Evolutionary conservation across 1,284 basidiomycete species (phyloP).

Genomic region (Bjerkandera adusta): DNA sequence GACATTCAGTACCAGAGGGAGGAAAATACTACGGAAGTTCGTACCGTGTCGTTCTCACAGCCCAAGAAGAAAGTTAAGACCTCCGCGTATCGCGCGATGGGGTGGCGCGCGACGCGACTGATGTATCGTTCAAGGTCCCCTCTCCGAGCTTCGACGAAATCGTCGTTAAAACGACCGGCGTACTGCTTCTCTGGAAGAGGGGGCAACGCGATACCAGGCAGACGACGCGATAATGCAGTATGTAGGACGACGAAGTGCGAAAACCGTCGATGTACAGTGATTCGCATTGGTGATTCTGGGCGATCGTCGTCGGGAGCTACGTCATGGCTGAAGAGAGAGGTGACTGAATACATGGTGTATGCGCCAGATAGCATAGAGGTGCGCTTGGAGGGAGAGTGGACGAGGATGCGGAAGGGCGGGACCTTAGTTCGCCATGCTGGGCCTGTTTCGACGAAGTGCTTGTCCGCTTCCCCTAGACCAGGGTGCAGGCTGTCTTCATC

Average conservation of each 20-base stretch:
- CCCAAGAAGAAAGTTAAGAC: slow-evolving; percentile 80
- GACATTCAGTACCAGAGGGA: background rate
- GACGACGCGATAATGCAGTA: slow-evolving; percentile 59
- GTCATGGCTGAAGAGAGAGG: slow-evolving; percentile 59
- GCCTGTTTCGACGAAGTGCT: slow-evolving; percentile 72
- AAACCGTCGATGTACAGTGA: slow-evolving; percentile 79
- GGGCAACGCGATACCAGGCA: slow-evolving; percentile 76
- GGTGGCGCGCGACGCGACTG: slow-evolving; percentile 69
- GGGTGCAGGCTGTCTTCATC: slow-evolving; percentile 29
- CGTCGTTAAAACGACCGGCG: slow-evolving; percentile 73
- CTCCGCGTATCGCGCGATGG: slow-evolving; percentile 75
- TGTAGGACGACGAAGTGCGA: slow-evolving; percentile 83
- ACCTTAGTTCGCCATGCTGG: slow-evolving; percentile 73
- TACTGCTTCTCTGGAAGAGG: slow-evolving; percentile 85
- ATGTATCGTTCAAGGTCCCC: slow-evolving; percentile 82
- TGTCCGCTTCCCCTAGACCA: slow-evolving; percentile 54
- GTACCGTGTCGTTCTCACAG: slow-evolving; percentile 68
- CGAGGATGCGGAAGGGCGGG: slow-evolving; percentile 68
- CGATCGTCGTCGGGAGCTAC: slow-evolving; percentile 20
- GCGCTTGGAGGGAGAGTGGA: slow-evolving; percentile 78
- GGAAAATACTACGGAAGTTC: slow-evolving; percentile 22
- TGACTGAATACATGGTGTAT: slow-evolving; percentile 76
- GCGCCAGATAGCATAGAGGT: slow-evolving; percentile 64
- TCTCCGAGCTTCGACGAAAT: slow-evolving; percentile 79
- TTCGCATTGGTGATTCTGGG: slow-evolving; percentile 42